These are phyloP conservation scores for Gossypium rotundifolium DNA, from an alignment of 345 rosid genomes.

Conservation along the genomic window DNA sequence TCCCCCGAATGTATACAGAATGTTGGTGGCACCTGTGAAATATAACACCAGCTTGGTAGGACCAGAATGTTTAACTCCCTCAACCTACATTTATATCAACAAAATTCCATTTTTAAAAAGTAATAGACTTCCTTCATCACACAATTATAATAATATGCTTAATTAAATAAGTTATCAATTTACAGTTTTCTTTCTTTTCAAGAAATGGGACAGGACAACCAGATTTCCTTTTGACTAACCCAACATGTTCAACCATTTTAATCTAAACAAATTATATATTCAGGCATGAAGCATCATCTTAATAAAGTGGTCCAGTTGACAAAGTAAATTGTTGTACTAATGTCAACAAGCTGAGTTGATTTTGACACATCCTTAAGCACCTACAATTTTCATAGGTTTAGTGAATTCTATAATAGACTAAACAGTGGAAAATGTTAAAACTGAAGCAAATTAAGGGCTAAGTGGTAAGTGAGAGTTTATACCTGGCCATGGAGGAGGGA, in stretches of 20 bases:
- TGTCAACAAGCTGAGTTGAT: background rate
- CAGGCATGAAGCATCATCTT: background rate
- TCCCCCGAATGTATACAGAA: constrained; percentile 98
- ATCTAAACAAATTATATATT: background rate
- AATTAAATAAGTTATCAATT: background rate
- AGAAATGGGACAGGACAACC: constrained; percentile 18
- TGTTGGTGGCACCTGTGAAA: constrained; percentile 99
- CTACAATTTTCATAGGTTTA: too few relatives aligned
- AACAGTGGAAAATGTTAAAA: too few relatives aligned
- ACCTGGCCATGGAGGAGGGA: constrained; percentile 97
- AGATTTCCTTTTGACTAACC: constrained; percentile 22
- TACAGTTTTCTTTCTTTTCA: constrained; percentile 3
- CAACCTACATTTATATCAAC: constrained; percentile 37
- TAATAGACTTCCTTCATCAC: background rate
- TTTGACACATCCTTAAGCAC: background rate
- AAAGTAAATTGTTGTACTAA: background rate
- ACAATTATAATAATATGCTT: background rate
- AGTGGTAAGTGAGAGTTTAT: background rate
- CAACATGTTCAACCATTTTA: background rate
- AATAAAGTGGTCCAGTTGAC: background rate
- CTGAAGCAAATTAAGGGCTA: background rate
- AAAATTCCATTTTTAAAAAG: background rate
- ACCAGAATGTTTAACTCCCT: constrained; percentile 91
- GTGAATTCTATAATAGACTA: too few relatives aligned
- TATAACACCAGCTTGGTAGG: constrained; percentile 82